phyloP scores from a whole-genome alignment of 257 asterid species.

The Gynochthodes officinalis region DNA sequence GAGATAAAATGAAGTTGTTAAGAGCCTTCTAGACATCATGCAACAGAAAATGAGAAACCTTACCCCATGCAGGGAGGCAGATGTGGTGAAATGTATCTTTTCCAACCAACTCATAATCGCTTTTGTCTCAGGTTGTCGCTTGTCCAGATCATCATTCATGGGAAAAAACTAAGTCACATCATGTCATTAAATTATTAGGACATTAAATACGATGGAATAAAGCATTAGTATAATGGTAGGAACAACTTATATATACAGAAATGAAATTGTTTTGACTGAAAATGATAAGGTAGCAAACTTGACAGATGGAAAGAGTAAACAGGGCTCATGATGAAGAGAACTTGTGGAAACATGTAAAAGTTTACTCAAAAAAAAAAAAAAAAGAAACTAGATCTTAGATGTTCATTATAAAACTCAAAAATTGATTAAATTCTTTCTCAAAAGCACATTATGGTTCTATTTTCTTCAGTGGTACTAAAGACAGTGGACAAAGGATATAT shows the following conservation, averaged over 20 bases:
- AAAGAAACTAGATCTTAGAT: neutral
- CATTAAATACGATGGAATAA: conserved; percentile 10
- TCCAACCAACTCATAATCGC: conserved; percentile 86
- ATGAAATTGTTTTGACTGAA: neutral
- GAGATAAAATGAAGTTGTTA: neutral
- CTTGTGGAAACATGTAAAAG: neutral
- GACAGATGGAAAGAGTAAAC: neutral
- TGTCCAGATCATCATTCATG: conserved; percentile 72
- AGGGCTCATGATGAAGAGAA: neutral
- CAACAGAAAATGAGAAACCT: conserved; percentile 14
- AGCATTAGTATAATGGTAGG: neutral
- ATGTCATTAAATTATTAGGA: conserved; percentile 50
- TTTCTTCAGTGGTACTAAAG: neutral
- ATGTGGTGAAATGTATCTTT: conserved; percentile 74
- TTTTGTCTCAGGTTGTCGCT: conserved; percentile 93
- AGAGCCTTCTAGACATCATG: neutral
- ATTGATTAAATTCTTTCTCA: neutral
- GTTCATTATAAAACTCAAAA: neutral
- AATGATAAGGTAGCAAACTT: neutral
- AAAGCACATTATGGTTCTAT: neutral
- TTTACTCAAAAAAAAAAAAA: no score
- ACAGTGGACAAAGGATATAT: neutral
- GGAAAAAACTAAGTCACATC: conserved; percentile 84
- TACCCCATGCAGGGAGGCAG: conserved; percentile 99
- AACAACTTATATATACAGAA: neutral